Conservation (phyloP, 1,284 basidiomycete genomes). For the Ustilago xerochloae region DNA sequence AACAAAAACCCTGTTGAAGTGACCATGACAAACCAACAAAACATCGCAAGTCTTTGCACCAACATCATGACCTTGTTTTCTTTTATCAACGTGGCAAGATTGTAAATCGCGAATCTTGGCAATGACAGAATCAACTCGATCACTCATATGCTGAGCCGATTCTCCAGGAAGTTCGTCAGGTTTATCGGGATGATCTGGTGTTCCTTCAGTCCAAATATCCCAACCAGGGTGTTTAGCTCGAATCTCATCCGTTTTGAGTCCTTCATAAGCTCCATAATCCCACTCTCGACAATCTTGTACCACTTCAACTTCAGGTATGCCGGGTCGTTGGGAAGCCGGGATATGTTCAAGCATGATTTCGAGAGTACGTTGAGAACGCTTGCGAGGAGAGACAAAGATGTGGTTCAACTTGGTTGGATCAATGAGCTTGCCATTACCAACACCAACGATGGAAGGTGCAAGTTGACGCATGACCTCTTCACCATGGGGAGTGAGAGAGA, state of each 20-base stretch:
- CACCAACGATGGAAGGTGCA: conserved; percentile 57
- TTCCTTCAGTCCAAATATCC: conserved; percentile 65
- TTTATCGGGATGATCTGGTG: conserved; percentile 54
- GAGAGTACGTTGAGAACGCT: conserved; percentile 56
- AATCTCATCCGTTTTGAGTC: conserved; percentile 62
- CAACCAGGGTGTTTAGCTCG: conserved; percentile 54
- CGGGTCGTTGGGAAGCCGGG: conserved; percentile 21
- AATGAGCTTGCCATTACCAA: conserved; percentile 54
- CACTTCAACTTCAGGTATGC: conserved; percentile 47
- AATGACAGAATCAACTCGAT: conserved; percentile 60
- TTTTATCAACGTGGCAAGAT: conserved; percentile 51
- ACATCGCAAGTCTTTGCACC: conserved; percentile 57
- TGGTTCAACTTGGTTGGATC: conserved; percentile 56
- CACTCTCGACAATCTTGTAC: conserved; percentile 64
- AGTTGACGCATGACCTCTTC: conserved; percentile 58
- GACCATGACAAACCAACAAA: conserved; percentile 64
- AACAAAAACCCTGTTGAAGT: conserved; percentile 65
- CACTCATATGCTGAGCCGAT: conserved; percentile 58
- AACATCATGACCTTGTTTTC: conserved; percentile 42
- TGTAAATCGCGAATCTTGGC: conserved; percentile 55
- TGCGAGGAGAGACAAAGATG: conserved; percentile 59
- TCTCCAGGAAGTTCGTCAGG: conserved; percentile 60
- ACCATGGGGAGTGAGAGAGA: conserved; percentile 62
- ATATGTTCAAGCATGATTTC: conserved; percentile 59
- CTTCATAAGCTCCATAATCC: conserved; percentile 67